Conservation (phyloP, 2,329 filamentous ascomycete species). For the Stromatinia cepivora region DNA sequence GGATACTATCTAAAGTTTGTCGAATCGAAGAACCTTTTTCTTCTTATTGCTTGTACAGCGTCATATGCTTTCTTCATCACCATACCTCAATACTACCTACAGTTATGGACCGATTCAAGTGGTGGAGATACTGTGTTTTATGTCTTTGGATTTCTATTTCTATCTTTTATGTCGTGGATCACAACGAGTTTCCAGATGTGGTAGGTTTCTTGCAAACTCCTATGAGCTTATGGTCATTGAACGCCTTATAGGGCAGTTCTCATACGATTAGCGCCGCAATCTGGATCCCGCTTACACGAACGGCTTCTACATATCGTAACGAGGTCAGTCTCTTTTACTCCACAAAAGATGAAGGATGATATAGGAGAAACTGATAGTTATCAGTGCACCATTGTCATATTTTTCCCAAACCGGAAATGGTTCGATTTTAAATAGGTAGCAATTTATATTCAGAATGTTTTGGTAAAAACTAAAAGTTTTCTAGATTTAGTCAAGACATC, state of each 20-base stretch:
- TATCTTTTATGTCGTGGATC: slow-evolving; percentile 16
- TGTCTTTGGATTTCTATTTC: slow-evolving; percentile 1
- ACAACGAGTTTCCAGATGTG: slow-evolving; percentile 14
- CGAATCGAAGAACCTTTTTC: slow-evolving; percentile 7
- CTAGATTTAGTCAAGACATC: slow-evolving; percentile 32
- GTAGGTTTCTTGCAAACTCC: background rate
- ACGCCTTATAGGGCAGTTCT: background rate
- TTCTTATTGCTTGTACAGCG: background rate
- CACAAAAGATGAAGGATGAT: slow-evolving; percentile 17
- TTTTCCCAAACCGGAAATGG: slow-evolving; percentile 47
- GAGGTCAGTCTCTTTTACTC: slow-evolving; percentile 30
- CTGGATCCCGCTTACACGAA: slow-evolving; percentile 41
- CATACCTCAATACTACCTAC: slow-evolving; percentile 11
- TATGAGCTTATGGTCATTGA: background rate
- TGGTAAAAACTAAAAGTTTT: slow-evolving; percentile 15
- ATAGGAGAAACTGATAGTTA: background rate
- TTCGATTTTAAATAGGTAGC: slow-evolving; percentile 45
- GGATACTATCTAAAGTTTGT: slow-evolving; percentile 17
- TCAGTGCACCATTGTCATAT: slow-evolving; percentile 31
- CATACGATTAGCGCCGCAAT: slow-evolving; percentile 43
- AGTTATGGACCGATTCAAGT: slow-evolving; percentile 9
- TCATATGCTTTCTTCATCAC: slow-evolving; percentile 13
- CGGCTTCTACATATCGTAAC: slow-evolving; percentile 41
- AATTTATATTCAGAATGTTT: background rate
- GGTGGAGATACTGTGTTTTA: background rate